phyloP scores from a whole-genome alignment of 352 stramenopile genomes.

The Thraustochytrium striatum region DNA sequence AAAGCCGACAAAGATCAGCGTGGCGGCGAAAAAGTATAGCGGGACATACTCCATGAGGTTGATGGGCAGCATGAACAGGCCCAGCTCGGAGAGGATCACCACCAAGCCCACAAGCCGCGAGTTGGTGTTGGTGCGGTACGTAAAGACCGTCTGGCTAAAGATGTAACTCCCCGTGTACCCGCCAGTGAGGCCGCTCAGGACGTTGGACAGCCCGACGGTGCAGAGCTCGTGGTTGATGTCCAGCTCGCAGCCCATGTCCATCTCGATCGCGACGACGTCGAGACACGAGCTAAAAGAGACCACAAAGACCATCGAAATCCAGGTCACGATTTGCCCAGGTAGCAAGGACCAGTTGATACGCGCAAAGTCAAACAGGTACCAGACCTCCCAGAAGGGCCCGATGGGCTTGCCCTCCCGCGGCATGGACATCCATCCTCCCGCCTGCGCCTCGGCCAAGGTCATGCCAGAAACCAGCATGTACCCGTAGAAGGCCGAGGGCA shows the following conservation, averaged over 20 bases:
- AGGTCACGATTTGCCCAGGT: constrained; percentile 76
- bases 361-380: constrained; percentile 81
- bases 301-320: constrained; percentile 82
- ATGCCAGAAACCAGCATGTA: constrained; percentile 64
- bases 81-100: constrained; percentile 78
- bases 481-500: constrained; percentile 84
- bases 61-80: constrained; percentile 60
- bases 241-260: constrained; percentile 75
- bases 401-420: constrained; percentile 58
- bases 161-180: constrained; percentile 65
- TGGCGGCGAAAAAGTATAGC: constrained; percentile 68
- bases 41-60: constrained; percentile 60
- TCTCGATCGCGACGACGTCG: constrained; percentile 76
- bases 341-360: constrained; percentile 81
- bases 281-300: constrained; percentile 77
- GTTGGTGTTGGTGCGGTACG: constrained; percentile 81
- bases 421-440: constrained; percentile 77
- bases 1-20: constrained; percentile 72
- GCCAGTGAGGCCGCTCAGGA: constrained; percentile 70
- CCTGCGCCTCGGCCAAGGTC: constrained; percentile 73
- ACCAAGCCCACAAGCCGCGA: constrained; percentile 80
- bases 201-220: constrained; percentile 75
- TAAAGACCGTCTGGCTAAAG: constrained; percentile 64
- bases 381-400: constrained; percentile 61
- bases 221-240: constrained; percentile 77